These are phyloP conservation scores for Aphanomyces cochlioides DNA, from an alignment of 352 stramenopile species.

Conservation along the genomic window DNA sequence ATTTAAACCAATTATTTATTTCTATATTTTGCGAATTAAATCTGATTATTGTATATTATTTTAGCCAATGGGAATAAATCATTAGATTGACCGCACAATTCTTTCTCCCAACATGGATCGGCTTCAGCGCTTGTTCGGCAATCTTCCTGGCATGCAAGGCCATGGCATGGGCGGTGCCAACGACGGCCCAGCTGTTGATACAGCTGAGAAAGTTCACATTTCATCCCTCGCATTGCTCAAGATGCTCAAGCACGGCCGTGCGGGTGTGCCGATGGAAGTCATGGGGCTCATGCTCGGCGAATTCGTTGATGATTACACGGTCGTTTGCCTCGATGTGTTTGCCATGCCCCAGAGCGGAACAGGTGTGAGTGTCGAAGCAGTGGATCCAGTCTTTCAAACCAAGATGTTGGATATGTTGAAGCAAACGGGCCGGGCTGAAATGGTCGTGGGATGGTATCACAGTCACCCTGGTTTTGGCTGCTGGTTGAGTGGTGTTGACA, in stretches of 20 bases:
- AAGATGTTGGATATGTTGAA: conserved; percentile 99
- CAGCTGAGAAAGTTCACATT: conserved; percentile 99
- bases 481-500: conserved; percentile 99
- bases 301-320: conserved; percentile 99
- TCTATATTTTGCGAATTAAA: too few relatives aligned
- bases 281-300: conserved; percentile 99
- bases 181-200: conserved; percentile 94
- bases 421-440: conserved; percentile 94
- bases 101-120: conserved; percentile 56
- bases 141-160: conserved; percentile 68
- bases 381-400: conserved; percentile 99
- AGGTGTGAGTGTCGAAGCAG: conserved; percentile 94
- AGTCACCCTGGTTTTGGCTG: conserved; percentile 99
- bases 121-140: conserved; percentile 82
- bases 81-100: conserved; percentile 17
- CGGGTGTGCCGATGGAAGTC: conserved; percentile 99
- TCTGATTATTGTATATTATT: background rate
- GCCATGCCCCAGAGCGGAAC: conserved; percentile 98
- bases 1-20: too few relatives aligned
- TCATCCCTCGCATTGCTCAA: conserved; percentile 98
- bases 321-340: conserved; percentile 99
- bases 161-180: conserved; percentile 56
- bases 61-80: background rate
- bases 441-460: conserved; percentile 98
- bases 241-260: conserved; percentile 99